Conservation (phyloP, 805 yeast genomes). For the Saccharomycopsis microspora region DNA sequence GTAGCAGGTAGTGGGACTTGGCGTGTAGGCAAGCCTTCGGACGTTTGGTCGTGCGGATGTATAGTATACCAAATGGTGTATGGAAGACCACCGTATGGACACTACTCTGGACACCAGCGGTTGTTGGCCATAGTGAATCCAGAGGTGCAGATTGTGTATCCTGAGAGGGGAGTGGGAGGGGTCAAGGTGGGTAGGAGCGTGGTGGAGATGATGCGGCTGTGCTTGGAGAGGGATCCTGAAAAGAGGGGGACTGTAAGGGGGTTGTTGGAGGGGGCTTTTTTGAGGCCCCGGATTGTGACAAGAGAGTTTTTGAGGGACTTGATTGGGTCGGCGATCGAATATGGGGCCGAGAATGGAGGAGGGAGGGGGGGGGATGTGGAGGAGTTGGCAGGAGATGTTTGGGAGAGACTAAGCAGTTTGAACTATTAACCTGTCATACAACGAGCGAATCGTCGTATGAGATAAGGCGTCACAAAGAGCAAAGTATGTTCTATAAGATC, state of each 20-base stretch:
- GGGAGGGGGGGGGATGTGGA: conserved; percentile 32
- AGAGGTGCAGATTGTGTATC: conserved; percentile 55
- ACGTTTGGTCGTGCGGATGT: conserved; percentile 99
- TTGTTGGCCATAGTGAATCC: conserved; percentile 82
- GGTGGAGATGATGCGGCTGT: conserved; percentile 58
- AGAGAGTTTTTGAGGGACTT: conserved; percentile 55
- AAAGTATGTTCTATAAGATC: no score
- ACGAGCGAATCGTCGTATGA: no score
- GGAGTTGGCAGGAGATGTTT: conserved; percentile 43
- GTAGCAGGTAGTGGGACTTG: conserved; percentile 24
- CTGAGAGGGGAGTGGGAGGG: conserved; percentile 50
- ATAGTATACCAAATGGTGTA: conserved; percentile 92
- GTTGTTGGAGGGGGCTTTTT: conserved; percentile 49
- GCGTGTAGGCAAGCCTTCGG: conserved; percentile 92
- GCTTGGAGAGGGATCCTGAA: conserved; percentile 60
- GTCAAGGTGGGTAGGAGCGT: conserved; percentile 57
- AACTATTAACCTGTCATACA: conserved; percentile 5
- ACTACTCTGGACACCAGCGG: conserved; percentile 64
- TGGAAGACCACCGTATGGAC: conserved; percentile 85
- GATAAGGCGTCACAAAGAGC: not conserved
- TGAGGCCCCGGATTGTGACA: conserved; percentile 66
- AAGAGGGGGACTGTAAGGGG: conserved; percentile 55
- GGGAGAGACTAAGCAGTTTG: conserved; percentile 33
- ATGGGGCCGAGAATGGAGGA: conserved; percentile 43
- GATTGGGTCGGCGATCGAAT: conserved; percentile 65